Percentiles rank a stretch among this genome's conserved stretches.
Conservation (phyloP, 345 rosid genomes). For the Adansonia digitata region DNA sequence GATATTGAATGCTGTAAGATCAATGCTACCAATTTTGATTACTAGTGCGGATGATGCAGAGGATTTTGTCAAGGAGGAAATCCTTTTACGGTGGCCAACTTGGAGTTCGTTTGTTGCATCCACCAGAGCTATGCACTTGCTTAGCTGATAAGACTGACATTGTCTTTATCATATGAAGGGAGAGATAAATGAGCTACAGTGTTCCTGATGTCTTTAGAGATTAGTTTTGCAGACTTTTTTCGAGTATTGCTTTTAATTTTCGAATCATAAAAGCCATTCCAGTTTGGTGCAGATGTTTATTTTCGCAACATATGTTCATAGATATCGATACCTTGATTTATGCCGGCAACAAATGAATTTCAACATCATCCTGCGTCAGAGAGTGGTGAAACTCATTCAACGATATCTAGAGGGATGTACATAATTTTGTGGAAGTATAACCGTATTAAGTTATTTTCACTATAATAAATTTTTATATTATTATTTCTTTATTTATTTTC, state of each 20-base stretch:
- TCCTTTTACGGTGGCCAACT: conserved; percentile 69
- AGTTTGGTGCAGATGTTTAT: not conserved
- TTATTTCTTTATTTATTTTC: not conserved
- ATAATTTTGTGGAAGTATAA: conserved; percentile 80
- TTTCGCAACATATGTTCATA: conserved; percentile 18
- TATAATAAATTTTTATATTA: not conserved
- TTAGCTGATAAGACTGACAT: not conserved
- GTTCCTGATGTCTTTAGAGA: not conserved
- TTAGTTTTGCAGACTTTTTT: not conserved
- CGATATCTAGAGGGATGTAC: conserved; percentile 80
- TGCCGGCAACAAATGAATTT: conserved; percentile 83
- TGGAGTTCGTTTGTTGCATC: not conserved
- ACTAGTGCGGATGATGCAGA: conserved; percentile 75
- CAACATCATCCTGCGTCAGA: conserved; percentile 79
- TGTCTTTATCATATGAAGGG: not conserved
- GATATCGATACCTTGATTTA: conserved; percentile 90
- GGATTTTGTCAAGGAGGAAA: conserved; percentile 76
- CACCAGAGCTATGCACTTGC: not conserved
- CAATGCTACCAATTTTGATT: conserved; percentile 81
- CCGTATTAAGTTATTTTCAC: not conserved
- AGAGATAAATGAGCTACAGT: not conserved
- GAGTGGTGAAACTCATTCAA: conserved; percentile 78
- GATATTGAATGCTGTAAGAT: conserved; percentile 68
- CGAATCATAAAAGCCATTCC: not conserved
- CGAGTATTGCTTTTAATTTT: not conserved